Conservation (phyloP, 2,329 filamentous ascomycete species). For the Penicillium sp. region DNA sequence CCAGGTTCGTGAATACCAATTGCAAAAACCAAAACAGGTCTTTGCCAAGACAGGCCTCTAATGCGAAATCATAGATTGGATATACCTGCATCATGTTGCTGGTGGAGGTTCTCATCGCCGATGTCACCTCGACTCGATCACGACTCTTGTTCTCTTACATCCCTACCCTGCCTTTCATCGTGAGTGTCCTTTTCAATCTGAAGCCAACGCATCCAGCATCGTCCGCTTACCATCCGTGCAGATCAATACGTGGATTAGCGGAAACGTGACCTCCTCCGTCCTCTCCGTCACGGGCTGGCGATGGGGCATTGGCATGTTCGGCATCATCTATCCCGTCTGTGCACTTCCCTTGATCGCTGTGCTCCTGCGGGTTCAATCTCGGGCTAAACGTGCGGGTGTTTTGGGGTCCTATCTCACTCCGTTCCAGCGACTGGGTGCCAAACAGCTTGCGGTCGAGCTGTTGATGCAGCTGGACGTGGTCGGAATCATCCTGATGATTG, state of each 20-base stretch:
- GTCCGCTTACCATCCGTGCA: neutral
- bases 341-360: conserved; percentile 51
- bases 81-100: conserved; percentile 58
- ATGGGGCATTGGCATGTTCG: conserved; percentile 62
- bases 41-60: no score
- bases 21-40: no score
- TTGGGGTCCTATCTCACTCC: conserved; percentile 43
- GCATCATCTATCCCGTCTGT: conserved; percentile 54
- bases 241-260: conserved; percentile 60
- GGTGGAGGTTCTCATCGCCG: conserved; percentile 59
- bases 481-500: conserved; percentile 49
- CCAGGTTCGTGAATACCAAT: conserved; percentile 29
- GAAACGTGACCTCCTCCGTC: conserved; percentile 50
- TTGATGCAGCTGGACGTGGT: conserved; percentile 53
- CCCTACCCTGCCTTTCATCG: conserved; percentile 53
- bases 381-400: conserved; percentile 49
- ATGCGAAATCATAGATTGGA: conserved; percentile 41
- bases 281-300: conserved; percentile 49
- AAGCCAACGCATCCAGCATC: neutral
- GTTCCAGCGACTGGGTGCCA: conserved; percentile 38
- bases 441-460: conserved; percentile 38
- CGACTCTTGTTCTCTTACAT: conserved; percentile 62
- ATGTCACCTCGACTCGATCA: conserved; percentile 57
- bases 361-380: conserved; percentile 40
- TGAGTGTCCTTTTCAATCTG: conserved; percentile 15